phyloP scores from a whole-genome alignment of 1,139 yeast species.

The Debaryomycetaceae sp. region DNA sequence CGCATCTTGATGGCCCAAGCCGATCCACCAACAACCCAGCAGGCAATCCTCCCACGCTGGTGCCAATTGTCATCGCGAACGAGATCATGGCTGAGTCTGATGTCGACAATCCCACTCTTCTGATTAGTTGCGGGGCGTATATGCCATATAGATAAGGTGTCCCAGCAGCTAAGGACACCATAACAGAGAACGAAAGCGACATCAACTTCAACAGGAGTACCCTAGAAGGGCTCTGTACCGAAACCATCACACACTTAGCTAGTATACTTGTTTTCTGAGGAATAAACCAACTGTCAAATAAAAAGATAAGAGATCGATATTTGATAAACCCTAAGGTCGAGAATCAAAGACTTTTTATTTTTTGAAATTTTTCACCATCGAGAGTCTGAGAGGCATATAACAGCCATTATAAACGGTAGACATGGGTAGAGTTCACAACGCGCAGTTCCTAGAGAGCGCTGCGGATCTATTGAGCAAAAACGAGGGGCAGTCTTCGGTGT shows the following conservation, averaged over 20 bases:
- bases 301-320: neutral
- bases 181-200: conserved; percentile 14
- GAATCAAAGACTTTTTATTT: neutral
- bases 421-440: conserved; percentile 39
- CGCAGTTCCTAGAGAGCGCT: conserved; percentile 34
- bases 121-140: conserved; percentile 66
- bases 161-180: conserved; percentile 50
- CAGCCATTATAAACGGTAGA: neutral
- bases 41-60: conserved; percentile 64
- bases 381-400: neutral
- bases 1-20: conserved; percentile 52
- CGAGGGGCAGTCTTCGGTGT: conserved; percentile 40
- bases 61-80: conserved; percentile 58
- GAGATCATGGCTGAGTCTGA: conserved; percentile 63
- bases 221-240: neutral
- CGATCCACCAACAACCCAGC: conserved; percentile 66
- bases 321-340: neutral
- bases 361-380: neutral
- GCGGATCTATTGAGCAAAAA: conserved; percentile 24
- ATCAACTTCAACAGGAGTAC: conserved; percentile 1
- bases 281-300: no score
- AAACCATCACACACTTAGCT: neutral
- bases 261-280: neutral
- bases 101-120: conserved; percentile 53
- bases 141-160: conserved; percentile 72